Base-by-base conservation (phyloP, 2,329 filamentous ascomycete species). In the Coniochaeta hoffmannii region DNA sequence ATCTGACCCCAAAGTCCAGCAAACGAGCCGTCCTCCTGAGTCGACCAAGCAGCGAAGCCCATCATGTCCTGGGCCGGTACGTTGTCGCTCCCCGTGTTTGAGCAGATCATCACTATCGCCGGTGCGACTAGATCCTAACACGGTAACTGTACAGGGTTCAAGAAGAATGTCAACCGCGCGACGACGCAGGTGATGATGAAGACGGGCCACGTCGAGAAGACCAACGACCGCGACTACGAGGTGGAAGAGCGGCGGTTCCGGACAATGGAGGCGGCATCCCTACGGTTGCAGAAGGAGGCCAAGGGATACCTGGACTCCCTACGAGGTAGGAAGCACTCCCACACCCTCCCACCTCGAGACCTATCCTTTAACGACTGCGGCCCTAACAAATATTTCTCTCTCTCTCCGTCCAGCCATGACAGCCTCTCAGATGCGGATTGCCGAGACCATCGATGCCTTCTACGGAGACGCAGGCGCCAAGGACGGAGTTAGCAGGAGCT, bases 181-280 rank as follows among this genome's bases (percentile, higher is more conserved):
- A 97, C 93, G 74, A 99, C 95, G 76, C 92, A 97, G 86, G 93
- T 97, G 60, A 97, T 99, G 90, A 97, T 99, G 93, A 99, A 99
- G 82, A 96, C 92, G 56, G 90, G 87, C 89, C 94, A 97, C 77
- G 95, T 99, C 65, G 94, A 99, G 75, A 93, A 94, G 76, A 99
- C 94, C 26, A 97, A 93, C 71, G 94, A 99, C 76, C 90, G 95
- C 63, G 94, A 97, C 71, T 99, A 97, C 73, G 94, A 97, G 74
- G 93, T 97, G 54, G 95, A 99, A 73, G 90, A 96, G 73, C 86
- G 89, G 70, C 91, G 94, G 62, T 99, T 96, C 77, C 88, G 90
- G 63, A 97, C 93, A 4, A 97, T 99, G 90, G 94, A 99, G 73
- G 86, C 92, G 6, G 94, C 95, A 15, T 90, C 93, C 30, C 85